Conservation (phyloP, 2,329 filamentous ascomycete genomes). For the Hypoxylon sp. region DNA sequence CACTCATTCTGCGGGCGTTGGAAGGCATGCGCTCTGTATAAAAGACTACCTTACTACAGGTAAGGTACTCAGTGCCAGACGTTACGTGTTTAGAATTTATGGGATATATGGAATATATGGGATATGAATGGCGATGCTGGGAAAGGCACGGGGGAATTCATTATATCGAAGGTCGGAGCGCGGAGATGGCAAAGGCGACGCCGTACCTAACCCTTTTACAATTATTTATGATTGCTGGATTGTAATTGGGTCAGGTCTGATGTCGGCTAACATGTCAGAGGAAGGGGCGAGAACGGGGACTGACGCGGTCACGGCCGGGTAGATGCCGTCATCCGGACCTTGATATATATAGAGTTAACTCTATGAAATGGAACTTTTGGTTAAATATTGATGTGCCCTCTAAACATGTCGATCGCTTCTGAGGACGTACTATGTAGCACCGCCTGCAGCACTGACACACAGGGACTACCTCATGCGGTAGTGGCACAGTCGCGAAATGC, state of each 20-base stretch:
- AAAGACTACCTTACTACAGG: conserved; percentile 8
- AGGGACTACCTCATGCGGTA: too few relatives aligned
- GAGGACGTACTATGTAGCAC: conserved; percentile 13
- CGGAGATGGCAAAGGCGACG: conserved; percentile 7
- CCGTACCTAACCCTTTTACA: background rate
- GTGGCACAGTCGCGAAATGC: too few relatives aligned
- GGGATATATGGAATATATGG: background rate
- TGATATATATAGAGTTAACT: conserved; percentile 8
- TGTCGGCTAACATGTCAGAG: too few relatives aligned
- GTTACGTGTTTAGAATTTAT: too few relatives aligned
- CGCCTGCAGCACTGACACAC: background rate
- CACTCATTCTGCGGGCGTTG: conserved; percentile 24
- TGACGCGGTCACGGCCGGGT: conserved; percentile 22
- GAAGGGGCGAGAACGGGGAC: conserved; percentile 1
- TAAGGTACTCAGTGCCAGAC: background rate
- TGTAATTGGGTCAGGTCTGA: background rate
- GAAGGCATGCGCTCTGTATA: conserved; percentile 20
- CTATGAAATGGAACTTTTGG: conserved; percentile 19
- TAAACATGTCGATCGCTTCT: conserved; percentile 10
- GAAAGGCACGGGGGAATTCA: background rate
- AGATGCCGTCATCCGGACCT: conserved; percentile 14
- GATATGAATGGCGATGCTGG: conserved; percentile 24
- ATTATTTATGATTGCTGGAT: conserved; percentile 4
- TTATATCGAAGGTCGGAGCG: background rate
- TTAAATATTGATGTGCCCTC: conserved; percentile 33